A percentile compares a stretch with the other conserved stretches of the same genome.
These are phyloP conservation scores for Cladosporium cucumerinum DNA, from an alignment of 2,329 filamentous ascomycete genomes.

Conservation along the genomic window DNA sequence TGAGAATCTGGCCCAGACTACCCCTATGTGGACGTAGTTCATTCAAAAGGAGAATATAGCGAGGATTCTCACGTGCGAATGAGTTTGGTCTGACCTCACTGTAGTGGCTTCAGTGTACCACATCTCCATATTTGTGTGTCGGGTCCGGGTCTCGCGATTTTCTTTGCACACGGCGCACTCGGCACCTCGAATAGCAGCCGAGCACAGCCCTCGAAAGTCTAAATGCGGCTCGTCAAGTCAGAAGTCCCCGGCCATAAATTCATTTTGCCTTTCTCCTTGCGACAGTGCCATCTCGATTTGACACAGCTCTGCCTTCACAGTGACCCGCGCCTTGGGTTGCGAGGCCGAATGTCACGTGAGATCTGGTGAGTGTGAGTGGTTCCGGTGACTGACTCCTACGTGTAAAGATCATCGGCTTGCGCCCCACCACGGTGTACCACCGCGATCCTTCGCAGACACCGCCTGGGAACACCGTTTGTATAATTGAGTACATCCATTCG, in stretches of 20 bases:
- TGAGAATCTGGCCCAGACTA: neutral
- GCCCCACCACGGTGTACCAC: neutral
- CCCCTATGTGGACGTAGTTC: neutral
- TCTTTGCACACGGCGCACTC: neutral
- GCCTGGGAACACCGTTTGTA: neutral
- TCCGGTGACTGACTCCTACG: neutral
- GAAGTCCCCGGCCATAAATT: neutral
- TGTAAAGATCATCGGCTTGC: neutral
- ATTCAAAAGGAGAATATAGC: neutral
- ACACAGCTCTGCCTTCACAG: too few relatives aligned
- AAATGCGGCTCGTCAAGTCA: neutral
- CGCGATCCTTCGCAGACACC: constrained; percentile 2
- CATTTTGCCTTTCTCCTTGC: too few relatives aligned
- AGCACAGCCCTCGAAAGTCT: neutral
- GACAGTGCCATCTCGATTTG: too few relatives aligned
- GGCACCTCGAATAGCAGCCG: neutral
- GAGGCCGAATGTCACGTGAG: neutral
- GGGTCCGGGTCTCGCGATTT: neutral
- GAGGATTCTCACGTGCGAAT: neutral
- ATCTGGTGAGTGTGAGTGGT: neutral
- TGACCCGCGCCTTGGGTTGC: too few relatives aligned
- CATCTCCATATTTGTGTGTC: neutral
- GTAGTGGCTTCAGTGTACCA: neutral
- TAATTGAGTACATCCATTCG: neutral
- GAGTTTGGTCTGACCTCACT: neutral